These are phyloP conservation scores for Nicotiana rustica DNA, from an alignment of 305 asterid genomes.

Conservation along the genomic window DNA sequence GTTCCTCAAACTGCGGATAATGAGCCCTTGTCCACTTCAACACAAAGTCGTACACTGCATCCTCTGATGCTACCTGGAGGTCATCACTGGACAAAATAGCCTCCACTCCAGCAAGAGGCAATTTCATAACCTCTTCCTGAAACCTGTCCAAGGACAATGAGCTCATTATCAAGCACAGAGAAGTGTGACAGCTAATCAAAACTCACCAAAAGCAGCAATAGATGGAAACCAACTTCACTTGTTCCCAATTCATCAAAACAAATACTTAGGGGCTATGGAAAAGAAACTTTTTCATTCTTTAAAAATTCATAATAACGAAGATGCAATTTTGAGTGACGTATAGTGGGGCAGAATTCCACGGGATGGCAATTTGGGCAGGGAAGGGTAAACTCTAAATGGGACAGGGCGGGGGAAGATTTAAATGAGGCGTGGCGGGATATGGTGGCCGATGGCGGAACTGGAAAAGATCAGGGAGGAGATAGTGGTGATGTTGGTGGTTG, in stretches of 20 bases:
- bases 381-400: too few relatives aligned
- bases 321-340: background rate
- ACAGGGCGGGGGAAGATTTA: too few relatives aligned
- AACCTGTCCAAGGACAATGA: conserved; percentile 54
- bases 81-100: conserved; percentile 87
- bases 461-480: too few relatives aligned
- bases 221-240: background rate
- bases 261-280: conserved; percentile 16
- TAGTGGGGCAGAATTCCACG: background rate
- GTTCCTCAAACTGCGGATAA: conserved; percentile 73
- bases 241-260: background rate
- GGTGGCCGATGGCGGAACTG: too few relatives aligned
- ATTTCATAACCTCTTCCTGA: conserved; percentile 84
- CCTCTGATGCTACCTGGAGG: conserved; percentile 96
- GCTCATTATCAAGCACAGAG: conserved; percentile 16
- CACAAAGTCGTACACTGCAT: conserved; percentile 85
- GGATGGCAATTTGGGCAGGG: too few relatives aligned
- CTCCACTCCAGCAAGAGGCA: conserved; percentile 93
- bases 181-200: conserved; percentile 22
- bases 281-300: conserved; percentile 12
- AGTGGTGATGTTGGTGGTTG: too few relatives aligned
- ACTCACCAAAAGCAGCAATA: conserved; percentile 28
- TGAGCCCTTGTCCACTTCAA: conserved; percentile 83
- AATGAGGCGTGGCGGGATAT: too few relatives aligned
- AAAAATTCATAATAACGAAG: background rate